These are phyloP conservation scores for Hypoxylon sp. DNA, from an alignment of 2,329 filamentous ascomycete genomes.

Conservation along the genomic window DNA sequence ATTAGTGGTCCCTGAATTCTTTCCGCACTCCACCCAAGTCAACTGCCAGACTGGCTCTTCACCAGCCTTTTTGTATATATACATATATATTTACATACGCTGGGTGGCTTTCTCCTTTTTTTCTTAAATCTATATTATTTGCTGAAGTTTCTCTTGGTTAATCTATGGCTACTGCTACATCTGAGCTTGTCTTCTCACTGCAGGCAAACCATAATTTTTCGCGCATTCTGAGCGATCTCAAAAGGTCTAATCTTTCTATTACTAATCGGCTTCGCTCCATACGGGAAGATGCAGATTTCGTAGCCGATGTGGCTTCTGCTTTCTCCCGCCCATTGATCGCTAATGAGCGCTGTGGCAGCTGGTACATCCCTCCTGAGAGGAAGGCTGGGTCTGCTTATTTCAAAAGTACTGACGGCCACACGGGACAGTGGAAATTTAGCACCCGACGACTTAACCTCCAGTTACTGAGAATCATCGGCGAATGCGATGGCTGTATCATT, in stretches of 20 bases:
- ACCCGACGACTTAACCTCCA: conserved; percentile 87
- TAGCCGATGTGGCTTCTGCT: conserved; percentile 70
- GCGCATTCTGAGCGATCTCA: conserved; percentile 78
- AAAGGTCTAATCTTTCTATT: conserved; percentile 82
- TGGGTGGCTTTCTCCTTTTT: neutral
- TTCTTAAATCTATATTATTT: conserved; percentile 7
- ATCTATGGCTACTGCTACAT: conserved; percentile 53
- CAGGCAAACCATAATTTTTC: conserved; percentile 76
- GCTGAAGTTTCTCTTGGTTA: neutral
- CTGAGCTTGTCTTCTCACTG: conserved; percentile 66
- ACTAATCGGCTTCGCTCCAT: conserved; percentile 88
- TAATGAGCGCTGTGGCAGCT: conserved; percentile 96
- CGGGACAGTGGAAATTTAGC: conserved; percentile 92
- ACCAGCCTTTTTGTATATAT: conserved; percentile 10
- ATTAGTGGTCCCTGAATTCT: neutral
- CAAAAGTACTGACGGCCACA: conserved; percentile 97
- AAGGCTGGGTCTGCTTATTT: conserved; percentile 90
- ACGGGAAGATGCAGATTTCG: conserved; percentile 81
- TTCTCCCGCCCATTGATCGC: conserved; percentile 81
- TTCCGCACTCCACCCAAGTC: neutral
- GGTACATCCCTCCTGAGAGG: conserved; percentile 81
- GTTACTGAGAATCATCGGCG: conserved; percentile 77
- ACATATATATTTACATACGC: neutral
- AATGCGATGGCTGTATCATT: conserved; percentile 82
- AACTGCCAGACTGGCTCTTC: neutral